Base-by-base conservation (phyloP, 1,139 yeast species). In the Saccharomycopsis phalli region DNA sequence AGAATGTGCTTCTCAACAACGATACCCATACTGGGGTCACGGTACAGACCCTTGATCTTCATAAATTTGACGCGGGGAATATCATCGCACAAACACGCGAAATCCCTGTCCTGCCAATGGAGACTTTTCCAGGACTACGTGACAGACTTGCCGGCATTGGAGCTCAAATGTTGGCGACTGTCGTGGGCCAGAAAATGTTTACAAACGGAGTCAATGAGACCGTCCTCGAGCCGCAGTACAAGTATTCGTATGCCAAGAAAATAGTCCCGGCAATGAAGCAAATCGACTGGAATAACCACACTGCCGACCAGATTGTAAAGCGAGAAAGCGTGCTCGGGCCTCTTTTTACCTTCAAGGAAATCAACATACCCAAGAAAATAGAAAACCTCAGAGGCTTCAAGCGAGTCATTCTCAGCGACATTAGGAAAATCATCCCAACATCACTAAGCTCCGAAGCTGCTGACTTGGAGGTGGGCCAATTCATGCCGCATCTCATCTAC, bases 1-100 rank as follows among this genome's bases (percentile, higher is more conserved):
- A 91, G 49, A 70, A 76, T 47, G 79, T 95, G 0, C 58, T 93
- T 19, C 59, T 87, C 52, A 74, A 81, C 48, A 68, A 68, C 39
- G 91, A 81, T 49, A 33, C 49, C 1, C 49, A 44, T 22, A 80
- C 97, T 0, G 98, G 98, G 0, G 94, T 86, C 8, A 74, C 96
- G 0, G 71, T 93, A 0, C 99, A 91, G 57, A 83, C 95, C 0
- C 59, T 91, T 16, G 95, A 91, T 55, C 95, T 96, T 0, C 71
- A 81, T 1, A 70, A 78, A 53, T 91, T 91, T 53, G 99, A 91
- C 52, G 68, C 64, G 34, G 99, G 99, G 1, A 65, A 68, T 4
- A 70, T 91, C 0, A 55, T 91, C 1, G 57, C 66, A n/a, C 93
- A 81, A 50, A 68, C 82, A 1, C 56, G 56, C 0, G 65, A 58